Base-by-base conservation (phyloP, 1,139 yeast genomes). In the Dujonia santamariae region DNA sequence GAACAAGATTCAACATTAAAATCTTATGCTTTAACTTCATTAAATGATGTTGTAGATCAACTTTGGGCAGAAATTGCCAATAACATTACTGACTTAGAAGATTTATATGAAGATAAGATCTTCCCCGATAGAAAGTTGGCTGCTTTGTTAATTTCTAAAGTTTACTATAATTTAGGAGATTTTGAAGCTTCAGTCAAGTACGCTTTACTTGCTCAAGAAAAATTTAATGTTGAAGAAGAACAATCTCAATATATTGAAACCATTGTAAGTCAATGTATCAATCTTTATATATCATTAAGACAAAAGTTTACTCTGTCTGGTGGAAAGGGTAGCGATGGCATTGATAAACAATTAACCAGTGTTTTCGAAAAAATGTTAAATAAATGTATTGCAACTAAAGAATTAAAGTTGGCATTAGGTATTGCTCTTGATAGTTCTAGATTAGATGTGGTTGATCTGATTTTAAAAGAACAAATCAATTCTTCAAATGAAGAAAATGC, bases 61-160 rank as follows among this genome's bases (percentile, higher is more conserved):
- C 72, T 87, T 45, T 92, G 99, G 99, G 90, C 97, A 3, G 98
- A 92, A 66, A 85, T 94, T 41, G 96, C 98, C 41, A 94, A 92
- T 61, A 81, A 77, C 54, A 78, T 92, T 45, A 70, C 86, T 30
- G 92, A 85, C 70, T 87, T 68, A 53, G 98, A 92, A 64, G 96
- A 87, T 44, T 69, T 92, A 36, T 88, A 84, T 53, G 98, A 92
- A 61, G 96, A 92, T 57, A 73, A 75, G 39, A 61, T 73, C 12
- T 92, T 90, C 57, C 78, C 81, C 32, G 78, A 83, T 42, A 78
- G 95, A 47, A 66, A 78, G 37, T 72, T 92, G 53, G 98, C 97
- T 3, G 98, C 98, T 3, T 70, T 92, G 44, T 78, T 92, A 43
- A 92, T 92, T 6, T 87, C 97, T 19, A 92, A 92, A 61, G 95